Percentiles rank a stretch among this genome's conserved stretches.
phyloP scores from a whole-genome alignment of 1,284 basidiomycete species.

The Violaceomyces palustris region DNA sequence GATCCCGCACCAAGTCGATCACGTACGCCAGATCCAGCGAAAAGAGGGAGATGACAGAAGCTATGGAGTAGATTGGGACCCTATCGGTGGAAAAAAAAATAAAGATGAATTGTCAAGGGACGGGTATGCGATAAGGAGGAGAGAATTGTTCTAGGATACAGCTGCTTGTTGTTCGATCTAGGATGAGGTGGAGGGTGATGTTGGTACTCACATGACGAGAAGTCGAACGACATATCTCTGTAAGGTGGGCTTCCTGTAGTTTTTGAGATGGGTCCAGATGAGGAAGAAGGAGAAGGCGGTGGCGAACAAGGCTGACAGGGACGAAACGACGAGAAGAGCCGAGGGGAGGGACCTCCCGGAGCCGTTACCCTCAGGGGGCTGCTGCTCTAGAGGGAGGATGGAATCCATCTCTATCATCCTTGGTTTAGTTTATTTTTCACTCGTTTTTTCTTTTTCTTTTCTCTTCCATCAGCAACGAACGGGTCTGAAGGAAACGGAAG shows the following conservation, averaged over 20 bases:
- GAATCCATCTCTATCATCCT: too few species aligned
- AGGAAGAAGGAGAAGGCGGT: conserved; percentile 75
- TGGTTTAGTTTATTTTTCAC: too few species aligned
- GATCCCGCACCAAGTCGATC: conserved; percentile 87
- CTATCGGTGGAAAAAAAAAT: background rate
- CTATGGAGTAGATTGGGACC: conserved; percentile 83
- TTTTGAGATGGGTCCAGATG: conserved; percentile 78
- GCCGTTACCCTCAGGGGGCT: conserved; percentile 46
- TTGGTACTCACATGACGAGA: conserved; percentile 69
- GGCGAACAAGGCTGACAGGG: conserved; percentile 61
- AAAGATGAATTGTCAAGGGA: too few species aligned
- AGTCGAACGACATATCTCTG: conserved; percentile 86
- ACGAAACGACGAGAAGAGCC: conserved; percentile 61
- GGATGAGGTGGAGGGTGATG: too few species aligned
- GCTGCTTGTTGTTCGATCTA: too few species aligned
- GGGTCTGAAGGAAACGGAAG: too few species aligned
- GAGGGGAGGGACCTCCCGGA: conserved; percentile 57
- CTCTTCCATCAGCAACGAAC: too few species aligned
- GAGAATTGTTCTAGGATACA: too few species aligned
- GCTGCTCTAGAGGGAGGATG: too few species aligned
- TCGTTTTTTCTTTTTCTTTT: too few species aligned
- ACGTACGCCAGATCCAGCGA: conserved; percentile 92
- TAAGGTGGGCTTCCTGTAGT: conserved; percentile 49
- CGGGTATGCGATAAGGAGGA: too few species aligned
- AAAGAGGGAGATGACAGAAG: conserved; percentile 87